These are phyloP conservation scores for Aurinia saxatilis DNA, from an alignment of 345 rosid species.

Conservation along the genomic window DNA sequence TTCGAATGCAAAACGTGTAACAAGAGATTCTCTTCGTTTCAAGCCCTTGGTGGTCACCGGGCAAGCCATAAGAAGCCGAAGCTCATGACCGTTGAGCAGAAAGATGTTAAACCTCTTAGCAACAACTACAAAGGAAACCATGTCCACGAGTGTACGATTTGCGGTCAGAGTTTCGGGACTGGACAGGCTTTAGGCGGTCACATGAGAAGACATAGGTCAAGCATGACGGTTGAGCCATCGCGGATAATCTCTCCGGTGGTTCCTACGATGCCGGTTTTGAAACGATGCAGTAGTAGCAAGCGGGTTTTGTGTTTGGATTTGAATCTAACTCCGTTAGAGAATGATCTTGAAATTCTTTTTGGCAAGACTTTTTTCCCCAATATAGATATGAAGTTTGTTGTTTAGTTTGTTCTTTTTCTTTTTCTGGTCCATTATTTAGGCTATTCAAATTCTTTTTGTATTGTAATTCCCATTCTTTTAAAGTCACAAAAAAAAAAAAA, in stretches of 20 bases:
- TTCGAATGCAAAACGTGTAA: constrained; percentile 72
- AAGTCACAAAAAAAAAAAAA: no score
- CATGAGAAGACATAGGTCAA: constrained; percentile 57
- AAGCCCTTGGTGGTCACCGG: constrained; percentile 74
- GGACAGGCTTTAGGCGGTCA: constrained; percentile 85
- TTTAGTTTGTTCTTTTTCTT: not conserved
- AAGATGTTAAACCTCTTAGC: constrained; percentile 6
- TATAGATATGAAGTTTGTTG: constrained; percentile 35
- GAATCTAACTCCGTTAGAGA: constrained; percentile 74
- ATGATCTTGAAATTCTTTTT: constrained; percentile 52
- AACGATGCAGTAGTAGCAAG: constrained; percentile 41
- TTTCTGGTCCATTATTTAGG: not conserved
- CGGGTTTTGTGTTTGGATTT: constrained; percentile 56
- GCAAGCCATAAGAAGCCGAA: constrained; percentile 66
- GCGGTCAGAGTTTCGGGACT: constrained; percentile 49
- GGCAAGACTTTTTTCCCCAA: constrained; percentile 51
- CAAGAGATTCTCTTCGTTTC: constrained; percentile 56
- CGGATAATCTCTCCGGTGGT: constrained; percentile 5
- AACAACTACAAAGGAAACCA: constrained; percentile 6
- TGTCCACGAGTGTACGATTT: constrained; percentile 48
- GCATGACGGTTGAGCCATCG: constrained; percentile 6
- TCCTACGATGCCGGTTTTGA: constrained; percentile 39
- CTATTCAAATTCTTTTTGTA: constrained; percentile 6
- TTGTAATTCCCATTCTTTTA: constrained; percentile 16
- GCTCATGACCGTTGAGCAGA: constrained; percentile 11